Evolutionary conservation across 768 basidiomycete species (phyloP).

Genomic region (Coprinopsis cinerea): DNA sequence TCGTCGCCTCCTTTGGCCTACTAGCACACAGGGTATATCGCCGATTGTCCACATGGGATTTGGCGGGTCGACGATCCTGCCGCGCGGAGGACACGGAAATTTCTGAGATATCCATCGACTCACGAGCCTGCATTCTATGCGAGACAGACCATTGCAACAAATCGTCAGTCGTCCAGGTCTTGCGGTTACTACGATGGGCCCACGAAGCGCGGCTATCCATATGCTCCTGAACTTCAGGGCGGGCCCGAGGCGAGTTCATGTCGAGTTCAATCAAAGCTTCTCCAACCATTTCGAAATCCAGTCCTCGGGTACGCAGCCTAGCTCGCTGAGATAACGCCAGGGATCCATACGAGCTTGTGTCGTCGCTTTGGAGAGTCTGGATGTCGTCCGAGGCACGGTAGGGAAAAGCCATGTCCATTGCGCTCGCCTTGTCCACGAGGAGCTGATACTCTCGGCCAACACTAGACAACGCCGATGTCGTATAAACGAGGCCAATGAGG

Average conservation of each 20-base stretch:
- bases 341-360: slow-evolving; percentile 2
- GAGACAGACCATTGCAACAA: slow-evolving; percentile 13
- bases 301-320: not conserved
- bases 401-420: not conserved
- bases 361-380: slow-evolving; percentile 1
- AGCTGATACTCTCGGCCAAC: not conserved
- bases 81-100: not conserved
- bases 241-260: not conserved
- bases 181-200: slow-evolving; percentile 4
- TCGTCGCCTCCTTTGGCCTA: slow-evolving; percentile 3
- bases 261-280: slow-evolving; percentile 3
- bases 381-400: not conserved
- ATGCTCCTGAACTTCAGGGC: not conserved
- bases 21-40: slow-evolving; percentile 2
- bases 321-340: not conserved
- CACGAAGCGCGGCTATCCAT: not conserved
- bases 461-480: too few relatives aligned
- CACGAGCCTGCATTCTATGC: slow-evolving; percentile 2
- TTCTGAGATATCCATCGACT: not conserved
- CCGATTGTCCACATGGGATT: slow-evolving; percentile 1
- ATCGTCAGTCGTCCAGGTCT: slow-evolving; percentile 10
- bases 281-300: slow-evolving; percentile 12
- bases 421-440: not conserved
- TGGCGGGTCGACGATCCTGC: not conserved
- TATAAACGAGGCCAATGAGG: not conserved